These are phyloP conservation scores for Aspergillus wentii DNA, from an alignment of 495 filamentous ascomycete species.

Conservation along the genomic window DNA sequence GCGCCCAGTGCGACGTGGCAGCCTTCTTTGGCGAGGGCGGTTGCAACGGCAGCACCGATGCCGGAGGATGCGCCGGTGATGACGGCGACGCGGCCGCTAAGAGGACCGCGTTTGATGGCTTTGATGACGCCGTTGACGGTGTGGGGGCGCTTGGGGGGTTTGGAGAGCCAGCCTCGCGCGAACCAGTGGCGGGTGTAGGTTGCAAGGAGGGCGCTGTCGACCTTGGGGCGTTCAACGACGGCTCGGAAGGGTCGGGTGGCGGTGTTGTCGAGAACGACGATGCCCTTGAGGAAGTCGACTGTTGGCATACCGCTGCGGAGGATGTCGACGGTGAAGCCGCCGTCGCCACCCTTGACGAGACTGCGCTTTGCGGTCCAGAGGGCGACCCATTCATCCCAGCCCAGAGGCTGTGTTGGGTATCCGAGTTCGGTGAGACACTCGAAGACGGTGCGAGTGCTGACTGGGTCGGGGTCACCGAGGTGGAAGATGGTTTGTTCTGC, in stretches of 20 bases:
- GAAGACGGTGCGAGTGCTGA: constrained; percentile 52
- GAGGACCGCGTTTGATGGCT: constrained; percentile 35
- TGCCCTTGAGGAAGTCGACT: constrained; percentile 51
- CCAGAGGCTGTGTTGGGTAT: constrained; percentile 52
- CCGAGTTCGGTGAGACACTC: constrained; percentile 53
- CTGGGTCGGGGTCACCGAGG: constrained; percentile 59
- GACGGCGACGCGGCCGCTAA: constrained; percentile 49
- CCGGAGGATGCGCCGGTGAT: constrained; percentile 48
- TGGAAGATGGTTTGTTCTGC: constrained; percentile 56
- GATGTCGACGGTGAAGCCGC: constrained; percentile 50
- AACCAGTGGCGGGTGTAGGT: constrained; percentile 68
- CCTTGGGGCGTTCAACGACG: constrained; percentile 53
- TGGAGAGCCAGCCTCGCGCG: constrained; percentile 60
- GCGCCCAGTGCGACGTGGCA: constrained; percentile 60
- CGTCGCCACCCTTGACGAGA: constrained; percentile 51
- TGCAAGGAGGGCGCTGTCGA: constrained; percentile 54
- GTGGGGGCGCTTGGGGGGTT: constrained; percentile 41
- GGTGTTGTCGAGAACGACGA: constrained; percentile 58
- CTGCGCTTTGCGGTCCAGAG: constrained; percentile 58
- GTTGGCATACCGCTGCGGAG: constrained; percentile 60
- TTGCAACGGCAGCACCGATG: constrained; percentile 46
- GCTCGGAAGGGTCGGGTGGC: constrained; percentile 50
- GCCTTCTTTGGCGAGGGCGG: constrained; percentile 49
- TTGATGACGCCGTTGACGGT: constrained; percentile 27
- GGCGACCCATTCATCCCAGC: constrained; percentile 59